phyloP scores from a whole-genome alignment of 352 stramenopile genomes.

The Phytophthora quininea region DNA sequence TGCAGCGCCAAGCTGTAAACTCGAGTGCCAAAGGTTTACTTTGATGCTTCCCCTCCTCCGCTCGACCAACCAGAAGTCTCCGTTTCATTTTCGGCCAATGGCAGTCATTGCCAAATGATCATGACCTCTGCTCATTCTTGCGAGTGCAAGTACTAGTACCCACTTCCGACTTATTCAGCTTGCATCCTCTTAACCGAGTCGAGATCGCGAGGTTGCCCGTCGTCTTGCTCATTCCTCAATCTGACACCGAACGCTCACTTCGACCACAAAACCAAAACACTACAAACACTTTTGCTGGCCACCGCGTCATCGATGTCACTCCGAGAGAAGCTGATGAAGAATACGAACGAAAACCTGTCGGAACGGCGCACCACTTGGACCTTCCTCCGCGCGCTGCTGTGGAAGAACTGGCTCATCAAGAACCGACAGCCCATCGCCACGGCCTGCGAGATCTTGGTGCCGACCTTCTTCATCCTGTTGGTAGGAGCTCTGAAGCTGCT shows the following conservation, averaged over 20 bases:
- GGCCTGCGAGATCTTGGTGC: conserved; percentile 56
- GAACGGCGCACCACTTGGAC: conserved; percentile 16
- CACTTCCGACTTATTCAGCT: too few relatives aligned
- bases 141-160: neutral
- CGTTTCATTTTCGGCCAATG: too few relatives aligned
- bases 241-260: neutral
- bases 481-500: conserved; percentile 52
- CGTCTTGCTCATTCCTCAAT: conserved; percentile 10
- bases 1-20: too few relatives aligned
- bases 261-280: neutral
- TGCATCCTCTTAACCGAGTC: too few relatives aligned
- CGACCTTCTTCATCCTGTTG: conserved; percentile 61
- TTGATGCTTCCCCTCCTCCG: neutral
- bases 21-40: neutral
- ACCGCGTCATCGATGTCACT: neutral
- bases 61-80: too few relatives aligned
- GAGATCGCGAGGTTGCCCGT: too few relatives aligned
- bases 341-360: conserved; percentile 3
- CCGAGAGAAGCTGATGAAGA: conserved; percentile 8
- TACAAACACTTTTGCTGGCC: too few relatives aligned
- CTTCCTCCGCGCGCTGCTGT: conserved; percentile 47
- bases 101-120: neutral
- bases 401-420: conserved; percentile 76
- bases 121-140: neutral
- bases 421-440: conserved; percentile 51